Conservation (phyloP, 2,329 filamentous ascomycete species). For the Ascochyta koolunga region DNA sequence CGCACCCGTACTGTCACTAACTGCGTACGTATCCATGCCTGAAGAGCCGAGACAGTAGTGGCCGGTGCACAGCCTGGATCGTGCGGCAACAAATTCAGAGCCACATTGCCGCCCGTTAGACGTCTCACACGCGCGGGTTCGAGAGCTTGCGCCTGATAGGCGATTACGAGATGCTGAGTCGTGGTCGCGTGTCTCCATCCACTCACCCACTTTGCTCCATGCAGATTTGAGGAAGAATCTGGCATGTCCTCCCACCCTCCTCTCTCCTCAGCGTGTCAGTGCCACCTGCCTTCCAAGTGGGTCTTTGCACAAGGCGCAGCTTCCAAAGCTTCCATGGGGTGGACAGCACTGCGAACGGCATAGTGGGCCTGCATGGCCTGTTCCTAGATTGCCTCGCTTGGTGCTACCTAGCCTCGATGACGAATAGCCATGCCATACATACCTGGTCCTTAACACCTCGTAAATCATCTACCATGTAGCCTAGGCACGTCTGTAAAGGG, state of each 20-base stretch:
- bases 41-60: slow-evolving; percentile 19
- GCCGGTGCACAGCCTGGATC: slow-evolving; percentile 28
- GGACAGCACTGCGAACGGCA: slow-evolving; percentile 12
- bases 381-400: slow-evolving; percentile 11
- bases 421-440: slow-evolving; percentile 26
- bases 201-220: background rate
- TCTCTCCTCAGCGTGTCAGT: background rate
- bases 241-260: no score
- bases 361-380: slow-evolving; percentile 4
- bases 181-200: slow-evolving; percentile 6
- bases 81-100: slow-evolving; percentile 29
- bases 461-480: slow-evolving; percentile 7
- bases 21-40: background rate
- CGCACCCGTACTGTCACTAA: no score
- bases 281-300: slow-evolving; percentile 2
- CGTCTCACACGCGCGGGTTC: slow-evolving; percentile 30
- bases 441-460: slow-evolving; percentile 27
- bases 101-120: slow-evolving; percentile 32
- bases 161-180: slow-evolving; percentile 12
- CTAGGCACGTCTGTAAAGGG: slow-evolving; percentile 26
- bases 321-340: slow-evolving; percentile 9
- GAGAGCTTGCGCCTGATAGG: slow-evolving; percentile 31
- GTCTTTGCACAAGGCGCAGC: slow-evolving; percentile 3
- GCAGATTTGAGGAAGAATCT: background rate
- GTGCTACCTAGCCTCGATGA: slow-evolving; percentile 30